phyloP scores from a whole-genome alignment of 345 rosid species.

The Citrus trifoliata region DNA sequence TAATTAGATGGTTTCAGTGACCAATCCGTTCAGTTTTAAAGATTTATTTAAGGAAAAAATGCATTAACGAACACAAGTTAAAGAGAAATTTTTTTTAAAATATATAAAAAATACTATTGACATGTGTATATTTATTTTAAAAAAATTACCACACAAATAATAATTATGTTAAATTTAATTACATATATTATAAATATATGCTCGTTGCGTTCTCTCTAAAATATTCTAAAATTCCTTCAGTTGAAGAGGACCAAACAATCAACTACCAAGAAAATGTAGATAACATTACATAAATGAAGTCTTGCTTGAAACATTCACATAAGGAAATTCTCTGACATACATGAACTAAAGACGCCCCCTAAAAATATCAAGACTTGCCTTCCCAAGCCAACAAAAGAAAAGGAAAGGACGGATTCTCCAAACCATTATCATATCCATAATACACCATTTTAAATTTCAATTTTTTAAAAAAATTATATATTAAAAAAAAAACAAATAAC shows the following conservation, averaged over 20 bases:
- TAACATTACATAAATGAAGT: neutral
- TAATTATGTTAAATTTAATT: no score
- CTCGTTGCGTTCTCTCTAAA: no score
- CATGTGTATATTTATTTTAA: no score
- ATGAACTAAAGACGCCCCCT: neutral
- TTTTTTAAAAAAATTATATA: neutral
- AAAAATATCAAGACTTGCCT: slow-evolving; percentile 2
- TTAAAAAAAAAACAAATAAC: slow-evolving; percentile 9
- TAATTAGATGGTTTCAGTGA: no score
- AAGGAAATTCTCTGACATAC: slow-evolving; percentile 11
- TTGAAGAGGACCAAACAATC: neutral
- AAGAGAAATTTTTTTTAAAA: no score
- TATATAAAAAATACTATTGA: no score
- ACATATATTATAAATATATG: no score
- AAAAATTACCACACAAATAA: no score
- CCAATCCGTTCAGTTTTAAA: no score
- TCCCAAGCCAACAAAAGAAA: slow-evolving; percentile 18
- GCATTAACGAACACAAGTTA: no score
- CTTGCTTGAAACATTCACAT: slow-evolving; percentile 15
- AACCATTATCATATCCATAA: slow-evolving; percentile 21
- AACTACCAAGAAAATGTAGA: neutral
- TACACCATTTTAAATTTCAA: slow-evolving; percentile 9
- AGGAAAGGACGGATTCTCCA: slow-evolving; percentile 15
- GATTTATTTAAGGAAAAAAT: no score
- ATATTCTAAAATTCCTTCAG: no score